Percentiles rank a stretch among this genome's conserved stretches.
These are phyloP conservation scores for Fusarium zealandicum DNA, from an alignment of 2,329 filamentous ascomycete species.

Conservation along the genomic window DNA sequence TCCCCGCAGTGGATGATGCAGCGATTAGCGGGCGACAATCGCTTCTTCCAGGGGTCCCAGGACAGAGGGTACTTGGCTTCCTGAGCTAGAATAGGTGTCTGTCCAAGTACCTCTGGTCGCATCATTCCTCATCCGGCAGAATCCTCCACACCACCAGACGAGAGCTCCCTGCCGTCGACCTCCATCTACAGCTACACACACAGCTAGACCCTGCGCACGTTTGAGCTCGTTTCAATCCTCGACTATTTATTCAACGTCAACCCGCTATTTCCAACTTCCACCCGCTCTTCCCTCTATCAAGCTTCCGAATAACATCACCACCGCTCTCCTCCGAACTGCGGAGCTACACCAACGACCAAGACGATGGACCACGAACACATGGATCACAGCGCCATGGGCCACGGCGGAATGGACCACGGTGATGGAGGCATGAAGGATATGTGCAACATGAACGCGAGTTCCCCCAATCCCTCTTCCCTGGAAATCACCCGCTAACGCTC, in stretches of 20 bases:
- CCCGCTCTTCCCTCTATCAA: not conserved
- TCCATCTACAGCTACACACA: conserved; percentile 2
- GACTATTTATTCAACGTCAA: not conserved
- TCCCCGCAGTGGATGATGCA: conserved; percentile 2
- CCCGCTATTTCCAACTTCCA: conserved; percentile 5
- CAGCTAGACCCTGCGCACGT: conserved; percentile 45
- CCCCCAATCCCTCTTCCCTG: not conserved
- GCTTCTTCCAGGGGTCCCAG: conserved; percentile 6
- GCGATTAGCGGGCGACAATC: conserved; percentile 3
- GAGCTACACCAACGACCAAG: not conserved
- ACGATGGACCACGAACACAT: conserved; percentile 55
- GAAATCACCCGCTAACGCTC: not conserved
- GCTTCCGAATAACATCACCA: not conserved
- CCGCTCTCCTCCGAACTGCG: not conserved
- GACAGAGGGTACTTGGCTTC: conserved; percentile 10
- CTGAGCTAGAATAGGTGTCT: not conserved
- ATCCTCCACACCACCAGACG: conserved; percentile 3
- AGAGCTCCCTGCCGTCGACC: conserved; percentile 16
- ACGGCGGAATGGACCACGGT: conserved; percentile 62
- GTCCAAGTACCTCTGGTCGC: conserved; percentile 17
- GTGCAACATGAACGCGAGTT: conserved; percentile 90
- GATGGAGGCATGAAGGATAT: conserved; percentile 67
- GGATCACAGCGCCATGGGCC: conserved; percentile 54
- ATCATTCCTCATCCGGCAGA: conserved; percentile 11
- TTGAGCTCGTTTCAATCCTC: conserved; percentile 50